Evolutionary conservation across 2,329 filamentous ascomycete genomes (phyloP).

Genomic region (Ustilaginoidea virens): DNA sequence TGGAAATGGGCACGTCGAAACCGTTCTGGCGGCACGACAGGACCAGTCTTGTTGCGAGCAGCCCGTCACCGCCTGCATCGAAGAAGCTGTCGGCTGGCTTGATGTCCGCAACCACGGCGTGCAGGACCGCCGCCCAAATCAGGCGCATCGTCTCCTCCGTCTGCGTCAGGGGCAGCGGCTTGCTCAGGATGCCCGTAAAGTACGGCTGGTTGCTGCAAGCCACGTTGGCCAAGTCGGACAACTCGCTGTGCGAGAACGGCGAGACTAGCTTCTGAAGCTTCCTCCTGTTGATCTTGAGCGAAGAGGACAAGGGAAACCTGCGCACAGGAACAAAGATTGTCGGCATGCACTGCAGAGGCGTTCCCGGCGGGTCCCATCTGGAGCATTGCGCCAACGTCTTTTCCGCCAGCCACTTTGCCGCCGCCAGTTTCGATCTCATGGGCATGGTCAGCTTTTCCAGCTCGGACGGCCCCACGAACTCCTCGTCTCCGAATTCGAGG

Average conservation of each 20-base stretch:
- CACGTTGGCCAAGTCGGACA: slow-evolving; percentile 20
- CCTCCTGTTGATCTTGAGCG: slow-evolving; percentile 33
- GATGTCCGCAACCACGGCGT: slow-evolving; percentile 23
- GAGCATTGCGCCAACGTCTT: slow-evolving; percentile 20
- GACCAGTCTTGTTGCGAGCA: slow-evolving; percentile 28
- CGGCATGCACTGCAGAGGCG: slow-evolving; percentile 28
- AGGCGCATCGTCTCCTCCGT: slow-evolving; percentile 30
- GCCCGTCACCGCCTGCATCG: slow-evolving; percentile 28
- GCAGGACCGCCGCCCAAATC: slow-evolving; percentile 31
- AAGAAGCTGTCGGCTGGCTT: slow-evolving; percentile 28
- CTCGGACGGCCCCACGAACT: slow-evolving; percentile 21
- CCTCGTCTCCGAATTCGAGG: slow-evolving; percentile 28
- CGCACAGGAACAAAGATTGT: slow-evolving; percentile 32
- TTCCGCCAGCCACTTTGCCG: slow-evolving; percentile 28
- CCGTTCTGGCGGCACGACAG: slow-evolving; percentile 27
- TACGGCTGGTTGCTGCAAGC: slow-evolving; percentile 18
- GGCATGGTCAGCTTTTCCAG: slow-evolving; percentile 20
- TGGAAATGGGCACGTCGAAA: slow-evolving; percentile 24
- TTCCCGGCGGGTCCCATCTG: slow-evolving; percentile 4
- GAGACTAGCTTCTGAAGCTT: slow-evolving; percentile 29
- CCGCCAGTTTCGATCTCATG: slow-evolving; percentile 27
- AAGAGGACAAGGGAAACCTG: slow-evolving; percentile 30
- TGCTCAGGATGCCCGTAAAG: slow-evolving; percentile 21
- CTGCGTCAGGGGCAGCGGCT: slow-evolving; percentile 30
- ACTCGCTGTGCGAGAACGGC: slow-evolving; percentile 25